Evolutionary conservation across 306 rosid genomes (phyloP).

Genomic region (Styphnolobium japonicum): DNA sequence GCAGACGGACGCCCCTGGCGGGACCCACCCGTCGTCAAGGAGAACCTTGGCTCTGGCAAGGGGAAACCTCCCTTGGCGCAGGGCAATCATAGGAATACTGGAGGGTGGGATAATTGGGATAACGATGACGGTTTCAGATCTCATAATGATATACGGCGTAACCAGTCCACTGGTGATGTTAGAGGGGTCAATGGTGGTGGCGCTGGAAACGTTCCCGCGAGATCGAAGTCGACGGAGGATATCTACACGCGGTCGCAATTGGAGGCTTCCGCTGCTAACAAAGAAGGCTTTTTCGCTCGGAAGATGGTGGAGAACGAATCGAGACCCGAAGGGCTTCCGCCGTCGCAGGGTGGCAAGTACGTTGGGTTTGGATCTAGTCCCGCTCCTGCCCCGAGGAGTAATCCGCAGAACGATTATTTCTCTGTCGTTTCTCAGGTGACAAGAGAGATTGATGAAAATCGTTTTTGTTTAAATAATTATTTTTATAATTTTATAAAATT

Average conservation of each 20-base stretch:
- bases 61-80: conserved; percentile 73
- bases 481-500: too few relatives aligned
- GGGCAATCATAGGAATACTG: too few relatives aligned
- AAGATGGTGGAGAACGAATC: conserved; percentile 70
- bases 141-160: conserved; percentile 59
- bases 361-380: conserved; percentile 90
- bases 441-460: too few relatives aligned
- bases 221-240: conserved; percentile 86
- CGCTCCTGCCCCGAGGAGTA: conserved; percentile 41
- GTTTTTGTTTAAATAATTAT: too few relatives aligned
- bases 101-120: conserved; percentile 94
- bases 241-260: conserved; percentile 62
- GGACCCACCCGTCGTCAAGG: conserved; percentile 86
- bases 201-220: conserved; percentile 31
- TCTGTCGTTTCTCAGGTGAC: conserved; percentile 93
- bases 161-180: conserved; percentile 77
- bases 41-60: conserved; percentile 41
- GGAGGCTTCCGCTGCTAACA: conserved; percentile 89
- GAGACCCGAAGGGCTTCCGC: conserved; percentile 82
- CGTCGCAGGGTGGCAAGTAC: conserved; percentile 96
- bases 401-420: conserved; percentile 58
- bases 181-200: conserved; percentile 42
- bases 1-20: conserved; percentile 94
- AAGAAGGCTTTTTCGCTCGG: conserved; percentile 68
- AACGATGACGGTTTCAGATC: conserved; percentile 62